Percentiles rank a stretch among this genome's conserved stretches.
These are phyloP conservation scores for Hydnomerulius pinastri DNA, from an alignment of 768 basidiomycete species.

Conservation along the genomic window DNA sequence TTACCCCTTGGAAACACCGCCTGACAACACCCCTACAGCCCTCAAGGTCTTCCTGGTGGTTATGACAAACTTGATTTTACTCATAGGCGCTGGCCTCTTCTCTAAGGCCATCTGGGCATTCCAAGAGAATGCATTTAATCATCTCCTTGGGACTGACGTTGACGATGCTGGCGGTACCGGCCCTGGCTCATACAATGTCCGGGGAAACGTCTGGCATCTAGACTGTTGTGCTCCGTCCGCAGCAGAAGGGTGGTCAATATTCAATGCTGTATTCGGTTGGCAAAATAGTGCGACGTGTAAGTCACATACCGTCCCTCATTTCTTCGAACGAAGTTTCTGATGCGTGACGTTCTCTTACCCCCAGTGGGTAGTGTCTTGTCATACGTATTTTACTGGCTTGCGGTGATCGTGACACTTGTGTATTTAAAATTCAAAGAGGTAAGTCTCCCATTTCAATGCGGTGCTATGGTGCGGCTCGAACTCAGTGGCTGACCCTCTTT, in stretches of 20 bases:
- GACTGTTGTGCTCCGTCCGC: constrained; percentile 78
- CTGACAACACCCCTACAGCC: constrained; percentile 38
- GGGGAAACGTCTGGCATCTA: constrained; percentile 87
- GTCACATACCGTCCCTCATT: constrained; percentile 15
- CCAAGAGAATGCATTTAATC: constrained; percentile 66
- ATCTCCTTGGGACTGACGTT: constrained; percentile 69
- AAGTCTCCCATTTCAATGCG: constrained; percentile 13
- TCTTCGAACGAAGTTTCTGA: neutral
- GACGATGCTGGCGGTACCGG: constrained; percentile 72
- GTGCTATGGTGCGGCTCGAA: neutral
- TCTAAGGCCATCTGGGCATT: constrained; percentile 75
- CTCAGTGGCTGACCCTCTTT: neutral
- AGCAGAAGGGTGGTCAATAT: constrained; percentile 73
- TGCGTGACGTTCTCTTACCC: neutral
- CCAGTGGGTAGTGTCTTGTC: constrained; percentile 76
- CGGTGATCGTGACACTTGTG: constrained; percentile 67
- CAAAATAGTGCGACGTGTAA: constrained; percentile 75
- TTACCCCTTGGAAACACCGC: neutral
- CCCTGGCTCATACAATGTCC: constrained; percentile 81
- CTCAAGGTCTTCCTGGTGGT: constrained; percentile 85
- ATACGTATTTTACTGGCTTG: constrained; percentile 93
- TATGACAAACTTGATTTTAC: constrained; percentile 89
- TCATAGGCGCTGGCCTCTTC: constrained; percentile 94
- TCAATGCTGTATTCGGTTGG: constrained; percentile 87
- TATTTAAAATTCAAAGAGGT: constrained; percentile 68